A percentile compares a stretch with the other conserved stretches of the same genome.
phyloP scores from a whole-genome alignment of 495 filamentous ascomycete genomes.

The Podospora australis region DNA sequence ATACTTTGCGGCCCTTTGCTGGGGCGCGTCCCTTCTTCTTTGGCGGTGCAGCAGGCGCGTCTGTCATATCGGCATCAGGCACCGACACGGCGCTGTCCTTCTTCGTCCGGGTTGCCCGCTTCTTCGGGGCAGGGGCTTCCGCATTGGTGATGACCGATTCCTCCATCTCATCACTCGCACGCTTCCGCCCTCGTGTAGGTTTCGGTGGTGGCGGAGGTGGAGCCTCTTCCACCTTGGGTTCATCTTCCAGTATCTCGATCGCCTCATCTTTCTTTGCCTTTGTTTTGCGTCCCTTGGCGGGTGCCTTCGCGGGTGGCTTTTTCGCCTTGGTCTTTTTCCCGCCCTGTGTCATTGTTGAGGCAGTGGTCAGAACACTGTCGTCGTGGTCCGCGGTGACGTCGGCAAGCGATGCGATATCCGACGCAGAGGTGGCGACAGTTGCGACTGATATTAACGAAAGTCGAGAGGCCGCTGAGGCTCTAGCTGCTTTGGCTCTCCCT shows the following conservation, averaged over 20 bases:
- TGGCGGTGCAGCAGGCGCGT: constrained; percentile 21
- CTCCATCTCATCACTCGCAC: constrained; percentile 55
- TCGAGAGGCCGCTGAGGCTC: constrained; percentile 63
- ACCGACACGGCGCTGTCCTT: constrained; percentile 20
- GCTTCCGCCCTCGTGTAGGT: constrained; percentile 53
- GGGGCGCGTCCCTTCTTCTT: constrained; percentile 30
- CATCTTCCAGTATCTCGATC: constrained; percentile 42
- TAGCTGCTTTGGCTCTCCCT: constrained; percentile 45
- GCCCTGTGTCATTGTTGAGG: constrained; percentile 49
- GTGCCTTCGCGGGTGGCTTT: too few species aligned
- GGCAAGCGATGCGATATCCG: constrained; percentile 43
- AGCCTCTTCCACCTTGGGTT: constrained; percentile 32
- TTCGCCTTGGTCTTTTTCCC: constrained; percentile 43
- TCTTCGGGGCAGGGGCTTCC: constrained; percentile 58
- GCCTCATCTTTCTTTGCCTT: constrained; percentile 56
- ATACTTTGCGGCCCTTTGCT: constrained; percentile 48
- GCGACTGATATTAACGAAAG: constrained; percentile 62
- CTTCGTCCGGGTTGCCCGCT: constrained; percentile 53
- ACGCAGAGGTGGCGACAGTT: constrained; percentile 49
- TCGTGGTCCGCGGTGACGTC: constrained; percentile 52
- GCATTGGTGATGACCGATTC: constrained; percentile 33
- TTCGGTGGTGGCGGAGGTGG: constrained; percentile 21
- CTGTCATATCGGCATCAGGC: constrained; percentile 31
- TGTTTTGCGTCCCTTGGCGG: constrained; percentile 39
- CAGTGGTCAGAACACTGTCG: constrained; percentile 60